Evolutionary conservation across 805 yeast genomes (phyloP).

Genomic region (Pachysolen tannophilus): DNA sequence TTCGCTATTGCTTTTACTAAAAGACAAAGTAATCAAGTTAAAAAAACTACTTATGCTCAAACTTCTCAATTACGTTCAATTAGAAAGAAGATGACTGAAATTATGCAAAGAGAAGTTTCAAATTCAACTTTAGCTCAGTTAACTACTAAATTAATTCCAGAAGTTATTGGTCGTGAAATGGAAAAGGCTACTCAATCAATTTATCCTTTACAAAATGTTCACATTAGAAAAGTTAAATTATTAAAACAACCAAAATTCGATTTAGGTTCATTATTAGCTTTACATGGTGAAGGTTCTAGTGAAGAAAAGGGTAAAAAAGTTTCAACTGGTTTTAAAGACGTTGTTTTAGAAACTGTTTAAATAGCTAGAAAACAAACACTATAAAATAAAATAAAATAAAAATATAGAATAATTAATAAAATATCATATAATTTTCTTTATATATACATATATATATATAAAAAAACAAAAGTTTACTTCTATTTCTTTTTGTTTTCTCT

Average conservation of each 20-base stretch:
- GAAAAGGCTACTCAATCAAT: conserved; percentile 92
- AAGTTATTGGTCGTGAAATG: conserved; percentile 97
- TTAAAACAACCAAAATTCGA: conserved; percentile 99
- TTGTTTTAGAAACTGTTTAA: conserved; percentile 95
- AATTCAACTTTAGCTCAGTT: conserved; percentile 94
- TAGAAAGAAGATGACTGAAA: conserved; percentile 94
- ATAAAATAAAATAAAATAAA: no score
- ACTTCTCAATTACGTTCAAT: conserved; percentile 95
- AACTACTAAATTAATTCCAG: conserved; percentile 96
- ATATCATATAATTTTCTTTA: no score
- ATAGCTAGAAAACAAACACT: no score
- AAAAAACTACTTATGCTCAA: conserved; percentile 97
- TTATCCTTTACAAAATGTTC: conserved; percentile 97
- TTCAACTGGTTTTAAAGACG: conserved; percentile 94
- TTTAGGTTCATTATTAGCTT: conserved; percentile 90
- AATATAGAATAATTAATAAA: no score
- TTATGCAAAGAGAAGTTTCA: conserved; percentile 93
- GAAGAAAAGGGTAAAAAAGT: conserved; percentile 99
- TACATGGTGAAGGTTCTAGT: conserved; percentile 92
- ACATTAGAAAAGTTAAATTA: conserved; percentile 97
- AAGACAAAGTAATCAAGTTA: conserved; percentile 94
- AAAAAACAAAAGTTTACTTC: no score
- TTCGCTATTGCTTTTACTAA: conserved; percentile 98
- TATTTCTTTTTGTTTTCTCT: no score
- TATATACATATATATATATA: no score